Evolutionary conservation across 1,284 basidiomycete genomes (phyloP).

Genomic region (Heterobasidion irregulare): DNA sequence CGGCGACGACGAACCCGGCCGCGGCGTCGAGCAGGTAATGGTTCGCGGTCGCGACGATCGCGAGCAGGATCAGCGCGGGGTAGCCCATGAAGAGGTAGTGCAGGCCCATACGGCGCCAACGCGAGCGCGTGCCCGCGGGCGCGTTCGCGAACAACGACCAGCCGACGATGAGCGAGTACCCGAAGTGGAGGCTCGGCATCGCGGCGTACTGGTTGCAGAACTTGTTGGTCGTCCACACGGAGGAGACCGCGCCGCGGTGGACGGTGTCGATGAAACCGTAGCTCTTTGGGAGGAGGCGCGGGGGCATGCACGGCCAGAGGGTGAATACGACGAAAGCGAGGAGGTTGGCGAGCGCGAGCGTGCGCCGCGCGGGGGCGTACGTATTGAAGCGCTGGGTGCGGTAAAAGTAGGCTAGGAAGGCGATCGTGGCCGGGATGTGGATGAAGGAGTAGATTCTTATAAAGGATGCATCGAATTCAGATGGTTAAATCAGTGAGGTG

Average conservation of each 20-base stretch:
- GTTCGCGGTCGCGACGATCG: conserved; percentile 28
- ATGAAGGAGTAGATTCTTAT: conserved; percentile 26
- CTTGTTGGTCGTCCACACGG: conserved; percentile 10
- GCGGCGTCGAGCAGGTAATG: conserved; percentile 26
- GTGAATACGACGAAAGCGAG: conserved; percentile 27
- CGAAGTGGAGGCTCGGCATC: conserved; percentile 11
- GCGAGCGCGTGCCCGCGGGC: conserved; percentile 12
- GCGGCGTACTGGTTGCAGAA: conserved; percentile 11
- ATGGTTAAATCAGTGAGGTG: background rate
- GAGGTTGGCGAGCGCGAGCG: conserved; percentile 24
- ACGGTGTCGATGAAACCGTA: conserved; percentile 11
- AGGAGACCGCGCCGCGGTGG: conserved; percentile 3
- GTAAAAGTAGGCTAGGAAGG: conserved; percentile 24
- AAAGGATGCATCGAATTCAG: background rate
- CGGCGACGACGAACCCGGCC: conserved; percentile 22
- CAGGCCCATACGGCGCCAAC: background rate
- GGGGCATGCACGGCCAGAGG: conserved; percentile 27
- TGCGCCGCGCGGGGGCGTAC: conserved; percentile 22
- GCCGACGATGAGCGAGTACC: conserved; percentile 18
- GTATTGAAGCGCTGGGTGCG: conserved; percentile 17
- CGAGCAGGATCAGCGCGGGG: conserved; percentile 22
- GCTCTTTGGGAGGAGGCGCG: conserved; percentile 16
- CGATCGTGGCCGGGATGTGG: conserved; percentile 26
- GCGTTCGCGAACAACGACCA: conserved; percentile 21
- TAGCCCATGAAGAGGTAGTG: conserved; percentile 13